Evolutionary conservation across 148 eudicot species (phyloP).

Genomic region (Hydrangea macrophylla): DNA sequence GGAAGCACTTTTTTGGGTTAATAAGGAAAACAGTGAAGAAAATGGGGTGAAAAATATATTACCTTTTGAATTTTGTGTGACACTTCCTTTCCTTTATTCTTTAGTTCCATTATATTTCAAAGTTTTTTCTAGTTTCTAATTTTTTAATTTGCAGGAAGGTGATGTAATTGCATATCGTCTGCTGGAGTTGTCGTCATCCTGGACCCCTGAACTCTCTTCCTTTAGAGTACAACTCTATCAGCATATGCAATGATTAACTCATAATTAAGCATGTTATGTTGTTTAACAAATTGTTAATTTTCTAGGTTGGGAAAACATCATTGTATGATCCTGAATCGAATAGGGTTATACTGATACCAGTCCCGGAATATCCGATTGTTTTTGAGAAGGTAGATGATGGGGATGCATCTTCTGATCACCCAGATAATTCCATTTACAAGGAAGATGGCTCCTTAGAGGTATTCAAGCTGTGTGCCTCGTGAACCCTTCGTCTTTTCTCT

Average conservation of each 20-base stretch:
- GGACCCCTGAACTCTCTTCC: conserved; percentile 77
- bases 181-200: conserved; percentile 77
- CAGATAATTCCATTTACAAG: conserved; percentile 49
- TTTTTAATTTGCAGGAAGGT: conserved; percentile 65
- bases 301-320: conserved; percentile 72
- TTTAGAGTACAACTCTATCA: conserved; percentile 39
- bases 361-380: conserved; percentile 67
- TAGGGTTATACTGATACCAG: conserved; percentile 48
- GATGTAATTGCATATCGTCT: conserved; percentile 84
- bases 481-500: not conserved
- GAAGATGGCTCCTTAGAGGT: conserved; percentile 98
- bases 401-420: conserved; percentile 39
- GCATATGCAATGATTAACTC: not conserved
- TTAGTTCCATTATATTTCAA: too few species aligned
- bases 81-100: too few species aligned
- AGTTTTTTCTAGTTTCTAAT: too few species aligned
- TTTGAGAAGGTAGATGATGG: conserved; percentile 49
- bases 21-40: too few species aligned
- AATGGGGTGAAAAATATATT: too few species aligned
- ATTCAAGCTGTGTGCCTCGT: conserved; percentile 17
- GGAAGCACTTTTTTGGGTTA: too few species aligned
- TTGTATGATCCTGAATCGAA: conserved; percentile 41
- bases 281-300: conserved; percentile 2
- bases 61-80: too few species aligned
- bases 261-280: not conserved